These are phyloP conservation scores for Hyphopichia wangnamkhiaoensis DNA, from an alignment of 1,139 yeast species.

Conservation along the genomic window DNA sequence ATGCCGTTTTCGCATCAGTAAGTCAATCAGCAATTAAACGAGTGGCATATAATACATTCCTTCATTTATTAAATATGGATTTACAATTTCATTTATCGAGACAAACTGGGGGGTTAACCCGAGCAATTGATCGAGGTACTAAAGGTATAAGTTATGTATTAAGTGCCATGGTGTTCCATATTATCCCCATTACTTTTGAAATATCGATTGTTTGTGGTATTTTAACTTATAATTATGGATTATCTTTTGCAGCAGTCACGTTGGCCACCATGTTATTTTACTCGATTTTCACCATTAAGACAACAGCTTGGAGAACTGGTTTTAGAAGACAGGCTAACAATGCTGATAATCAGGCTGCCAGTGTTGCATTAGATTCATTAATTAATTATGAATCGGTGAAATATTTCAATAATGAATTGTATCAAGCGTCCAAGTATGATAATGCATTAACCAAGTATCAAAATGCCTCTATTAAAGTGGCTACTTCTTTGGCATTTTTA, in stretches of 20 bases:
- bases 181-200: slow-evolving; percentile 89
- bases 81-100: slow-evolving; percentile 84
- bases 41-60: slow-evolving; percentile 87
- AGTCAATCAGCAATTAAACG: slow-evolving; percentile 92
- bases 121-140: slow-evolving; percentile 97
- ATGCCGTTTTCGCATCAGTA: slow-evolving; percentile 93
- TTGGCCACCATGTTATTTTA: slow-evolving; percentile 85
- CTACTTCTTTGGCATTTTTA: slow-evolving; percentile 86
- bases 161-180: slow-evolving; percentile 96
- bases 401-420: slow-evolving; percentile 85
- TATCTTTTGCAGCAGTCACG: slow-evolving; percentile 86
- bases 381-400: slow-evolving; percentile 94
- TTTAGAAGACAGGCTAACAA: slow-evolving; percentile 88
- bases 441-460: slow-evolving; percentile 74
- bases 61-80: slow-evolving; percentile 80
- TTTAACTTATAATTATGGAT: slow-evolving; percentile 88
- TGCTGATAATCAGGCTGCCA: slow-evolving; percentile 94
- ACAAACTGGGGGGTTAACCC: slow-evolving; percentile 93
- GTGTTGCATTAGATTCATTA: slow-evolving; percentile 90
- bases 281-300: slow-evolving; percentile 80
- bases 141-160: slow-evolving; percentile 93
- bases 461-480: slow-evolving; percentile 81
- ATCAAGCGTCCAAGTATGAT: slow-evolving; percentile 80
- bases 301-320: slow-evolving; percentile 95
- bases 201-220: slow-evolving; percentile 92